Percentiles rank a stretch among this genome's conserved stretches.
These are phyloP conservation scores for Stephania yunnanensis DNA, from an alignment of 164 flowering plant species.

Conservation along the genomic window DNA sequence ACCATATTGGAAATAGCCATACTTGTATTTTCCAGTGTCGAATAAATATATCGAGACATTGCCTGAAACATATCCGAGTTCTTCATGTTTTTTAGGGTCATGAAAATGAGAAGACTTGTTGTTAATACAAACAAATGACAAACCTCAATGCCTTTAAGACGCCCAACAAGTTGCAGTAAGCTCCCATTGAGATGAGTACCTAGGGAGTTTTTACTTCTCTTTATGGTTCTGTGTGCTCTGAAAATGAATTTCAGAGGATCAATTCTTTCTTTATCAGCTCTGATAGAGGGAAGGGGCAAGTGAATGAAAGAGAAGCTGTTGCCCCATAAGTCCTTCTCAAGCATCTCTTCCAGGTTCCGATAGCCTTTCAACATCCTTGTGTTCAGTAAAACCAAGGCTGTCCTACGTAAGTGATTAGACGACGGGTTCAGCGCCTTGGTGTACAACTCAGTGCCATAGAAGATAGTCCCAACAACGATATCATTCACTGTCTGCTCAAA, in stretches of 20 bases:
- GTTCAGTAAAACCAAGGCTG: slow-evolving; percentile 16
- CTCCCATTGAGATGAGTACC: slow-evolving; percentile 10
- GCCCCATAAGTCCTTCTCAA: slow-evolving; percentile 17
- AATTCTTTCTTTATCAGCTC: not conserved
- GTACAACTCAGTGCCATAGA: slow-evolving; percentile 13
- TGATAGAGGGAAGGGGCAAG: slow-evolving; percentile 9
- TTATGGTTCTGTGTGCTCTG: slow-evolving; percentile 6
- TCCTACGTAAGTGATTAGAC: not conserved
- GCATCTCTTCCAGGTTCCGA: slow-evolving; percentile 13
- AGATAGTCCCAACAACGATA: slow-evolving; percentile 13
- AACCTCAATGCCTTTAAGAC: slow-evolving; percentile 10
- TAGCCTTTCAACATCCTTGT: slow-evolving; percentile 19
- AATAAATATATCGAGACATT: slow-evolving; percentile 6
- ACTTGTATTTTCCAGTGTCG: slow-evolving; percentile 8
- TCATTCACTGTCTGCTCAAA: slow-evolving; percentile 15
- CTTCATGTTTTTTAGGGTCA: too few relatives aligned
- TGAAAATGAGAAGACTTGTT: too few relatives aligned
- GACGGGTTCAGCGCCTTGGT: not conserved
- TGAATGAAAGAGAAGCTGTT: slow-evolving; percentile 17
- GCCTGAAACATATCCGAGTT: slow-evolving; percentile 7
- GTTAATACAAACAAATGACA: not conserved
- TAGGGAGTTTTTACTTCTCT: slow-evolving; percentile 14
- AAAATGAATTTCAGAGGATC: slow-evolving; percentile 13
- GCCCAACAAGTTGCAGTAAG: slow-evolving; percentile 10
- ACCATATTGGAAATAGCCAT: slow-evolving; percentile 13